Percentiles rank a stretch among this genome's conserved stretches.
Conservation (phyloP, 306 rosid genomes). For the Acacia melanoxylon region DNA sequence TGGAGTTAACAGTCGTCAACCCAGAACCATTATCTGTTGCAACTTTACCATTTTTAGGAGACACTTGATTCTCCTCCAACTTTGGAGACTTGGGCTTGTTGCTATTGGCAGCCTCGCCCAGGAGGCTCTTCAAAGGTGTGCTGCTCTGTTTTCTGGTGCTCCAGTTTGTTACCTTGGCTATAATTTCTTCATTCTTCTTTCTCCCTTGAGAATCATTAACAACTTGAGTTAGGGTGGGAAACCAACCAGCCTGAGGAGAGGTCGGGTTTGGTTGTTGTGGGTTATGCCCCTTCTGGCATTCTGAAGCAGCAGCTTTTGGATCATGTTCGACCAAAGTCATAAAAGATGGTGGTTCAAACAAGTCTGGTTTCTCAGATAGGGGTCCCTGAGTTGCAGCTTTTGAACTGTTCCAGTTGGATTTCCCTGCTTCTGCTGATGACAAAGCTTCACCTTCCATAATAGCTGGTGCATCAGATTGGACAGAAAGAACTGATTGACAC, state of each 20-base stretch:
- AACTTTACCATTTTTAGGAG: constrained; percentile 38
- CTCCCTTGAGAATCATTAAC: constrained; percentile 64
- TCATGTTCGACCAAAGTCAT: constrained; percentile 70
- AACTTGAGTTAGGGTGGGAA: constrained; percentile 67
- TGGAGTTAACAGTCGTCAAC: constrained; percentile 52
- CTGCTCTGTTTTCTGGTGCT: constrained; percentile 76
- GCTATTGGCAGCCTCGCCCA: constrained; percentile 69
- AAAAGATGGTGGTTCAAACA: constrained; percentile 83
- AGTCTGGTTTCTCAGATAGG: constrained; percentile 52
- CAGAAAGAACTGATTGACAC: constrained; percentile 66
- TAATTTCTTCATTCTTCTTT: constrained; percentile 78
- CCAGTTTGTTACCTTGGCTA: constrained; percentile 86
- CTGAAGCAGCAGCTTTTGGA: constrained; percentile 40
- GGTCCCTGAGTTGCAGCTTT: constrained; percentile 40
- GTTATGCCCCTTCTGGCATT: constrained; percentile 41
- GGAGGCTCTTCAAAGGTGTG: constrained; percentile 77
- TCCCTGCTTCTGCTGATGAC: constrained; percentile 36
- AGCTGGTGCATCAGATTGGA: constrained; percentile 65
- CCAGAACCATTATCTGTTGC: constrained; percentile 35
- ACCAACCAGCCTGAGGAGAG: constrained; percentile 71
- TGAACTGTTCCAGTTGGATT: constrained; percentile 33
- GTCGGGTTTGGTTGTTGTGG: constrained; percentile 35
- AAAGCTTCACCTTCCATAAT: constrained; percentile 45
- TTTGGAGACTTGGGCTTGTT: constrained; percentile 56
- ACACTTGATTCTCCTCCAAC: constrained; percentile 36